A percentile compares a stretch with the other conserved stretches of the same genome.
These are phyloP conservation scores for Kwoniella bestiolae DNA, from an alignment of 768 basidiomycete species.

Conservation along the genomic window DNA sequence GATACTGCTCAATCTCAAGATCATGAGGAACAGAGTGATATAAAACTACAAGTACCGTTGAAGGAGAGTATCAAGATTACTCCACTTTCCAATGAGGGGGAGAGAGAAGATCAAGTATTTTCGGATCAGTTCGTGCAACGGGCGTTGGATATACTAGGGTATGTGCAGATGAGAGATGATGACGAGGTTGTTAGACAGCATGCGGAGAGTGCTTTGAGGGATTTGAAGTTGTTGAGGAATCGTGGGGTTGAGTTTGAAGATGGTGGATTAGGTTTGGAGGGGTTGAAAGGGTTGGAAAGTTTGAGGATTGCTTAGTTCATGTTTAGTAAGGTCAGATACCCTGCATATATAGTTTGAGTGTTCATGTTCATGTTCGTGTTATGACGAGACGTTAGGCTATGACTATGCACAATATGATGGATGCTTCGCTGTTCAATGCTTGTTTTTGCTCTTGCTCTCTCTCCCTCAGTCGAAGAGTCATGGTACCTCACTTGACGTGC, in stretches of 20 bases:
- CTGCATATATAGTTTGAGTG: too few relatives aligned
- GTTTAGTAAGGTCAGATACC: too few relatives aligned
- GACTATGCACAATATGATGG: too few relatives aligned
- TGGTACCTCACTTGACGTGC: too few relatives aligned
- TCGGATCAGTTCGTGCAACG: constrained; percentile 59
- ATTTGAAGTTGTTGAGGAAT: constrained; percentile 1
- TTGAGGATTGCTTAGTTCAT: background rate
- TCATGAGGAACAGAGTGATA: background rate
- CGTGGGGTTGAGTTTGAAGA: background rate
- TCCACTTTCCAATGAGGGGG: background rate
- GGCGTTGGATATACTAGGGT: constrained; percentile 68
- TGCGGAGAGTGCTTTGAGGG: constrained; percentile 67
- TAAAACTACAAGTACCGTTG: background rate
- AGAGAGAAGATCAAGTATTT: background rate
- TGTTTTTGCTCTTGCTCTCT: too few relatives aligned
- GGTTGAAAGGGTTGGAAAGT: background rate
- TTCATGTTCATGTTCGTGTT: too few relatives aligned
- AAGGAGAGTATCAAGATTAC: too few relatives aligned
- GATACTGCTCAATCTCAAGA: constrained; percentile 47
- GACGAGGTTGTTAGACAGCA: constrained; percentile 74
- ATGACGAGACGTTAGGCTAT: too few relatives aligned
- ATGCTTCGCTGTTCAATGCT: too few relatives aligned
- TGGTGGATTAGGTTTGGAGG: background rate
- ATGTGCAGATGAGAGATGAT: constrained; percentile 71
- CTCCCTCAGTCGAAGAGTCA: too few relatives aligned